phyloP scores from a whole-genome alignment of 768 basidiomycete species.

The Gymnopilus junonius region DNA sequence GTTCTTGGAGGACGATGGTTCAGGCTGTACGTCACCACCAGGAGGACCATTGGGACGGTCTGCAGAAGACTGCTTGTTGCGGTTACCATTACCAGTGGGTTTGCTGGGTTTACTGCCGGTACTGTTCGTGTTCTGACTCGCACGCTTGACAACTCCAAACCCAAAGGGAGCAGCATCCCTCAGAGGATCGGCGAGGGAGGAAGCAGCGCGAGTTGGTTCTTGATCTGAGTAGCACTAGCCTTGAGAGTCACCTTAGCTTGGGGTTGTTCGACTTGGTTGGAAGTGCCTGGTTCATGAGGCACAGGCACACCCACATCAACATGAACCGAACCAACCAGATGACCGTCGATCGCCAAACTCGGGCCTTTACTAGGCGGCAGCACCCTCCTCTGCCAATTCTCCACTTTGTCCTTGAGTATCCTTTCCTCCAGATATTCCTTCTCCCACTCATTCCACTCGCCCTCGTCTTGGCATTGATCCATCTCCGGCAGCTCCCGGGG shows the following conservation, averaged over 20 bases:
- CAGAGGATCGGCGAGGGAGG: conserved; percentile 1
- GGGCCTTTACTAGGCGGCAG: conserved; percentile 6
- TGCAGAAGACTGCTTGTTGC: not conserved
- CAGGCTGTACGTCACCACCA: no score
- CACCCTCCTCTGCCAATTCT: conserved; percentile 26
- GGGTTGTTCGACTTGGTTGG: not conserved
- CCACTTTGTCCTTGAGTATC: conserved; percentile 24
- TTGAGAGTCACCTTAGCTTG: conserved; percentile 12
- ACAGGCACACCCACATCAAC: not conserved
- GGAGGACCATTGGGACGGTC: not conserved
- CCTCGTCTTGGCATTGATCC: conserved; percentile 28
- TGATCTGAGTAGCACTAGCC: not conserved
- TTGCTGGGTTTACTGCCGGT: conserved; percentile 7
- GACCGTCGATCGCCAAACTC: not conserved
- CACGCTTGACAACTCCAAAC: conserved; percentile 19
- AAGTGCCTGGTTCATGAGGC: not conserved
- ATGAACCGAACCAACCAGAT: not conserved
- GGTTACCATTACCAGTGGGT: not conserved
- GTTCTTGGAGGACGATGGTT: not conserved
- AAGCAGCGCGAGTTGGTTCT: not conserved
- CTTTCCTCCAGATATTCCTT: conserved; percentile 17
- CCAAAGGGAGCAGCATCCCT: conserved; percentile 15
- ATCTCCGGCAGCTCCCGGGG: conserved; percentile 15
- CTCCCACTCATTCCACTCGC: conserved; percentile 30
- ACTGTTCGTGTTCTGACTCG: not conserved